Evolutionary conservation across 1,284 basidiomycete genomes (phyloP).

Genomic region (Pseudozyma thailandica): DNA sequence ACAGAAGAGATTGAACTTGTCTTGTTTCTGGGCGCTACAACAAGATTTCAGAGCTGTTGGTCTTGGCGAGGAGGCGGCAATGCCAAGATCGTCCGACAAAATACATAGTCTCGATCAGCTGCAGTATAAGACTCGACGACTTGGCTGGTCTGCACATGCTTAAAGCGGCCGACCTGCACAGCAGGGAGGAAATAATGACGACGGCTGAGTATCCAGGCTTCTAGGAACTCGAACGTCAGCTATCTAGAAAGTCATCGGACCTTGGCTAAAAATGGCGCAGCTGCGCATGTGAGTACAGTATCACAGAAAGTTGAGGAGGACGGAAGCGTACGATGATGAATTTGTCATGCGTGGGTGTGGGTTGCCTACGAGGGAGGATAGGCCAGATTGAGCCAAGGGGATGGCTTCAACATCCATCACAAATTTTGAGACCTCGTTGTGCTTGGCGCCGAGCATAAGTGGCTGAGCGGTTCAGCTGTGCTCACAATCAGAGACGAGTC

Average conservation of each 20-base stretch:
- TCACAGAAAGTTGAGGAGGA: no score
- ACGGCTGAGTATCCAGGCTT: not conserved
- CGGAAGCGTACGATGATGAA: not conserved
- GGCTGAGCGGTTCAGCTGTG: not conserved
- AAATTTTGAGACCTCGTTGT: not conserved
- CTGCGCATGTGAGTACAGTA: not conserved
- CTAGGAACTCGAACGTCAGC: not conserved
- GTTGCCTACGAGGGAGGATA: not conserved
- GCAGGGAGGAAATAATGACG: no score
- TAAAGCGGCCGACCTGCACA: no score
- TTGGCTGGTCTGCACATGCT: not conserved
- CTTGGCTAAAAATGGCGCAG: not conserved
- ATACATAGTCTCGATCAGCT: not conserved
- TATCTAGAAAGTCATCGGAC: conserved; percentile 7
- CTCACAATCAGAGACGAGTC: not conserved
- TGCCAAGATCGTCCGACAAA: not conserved
- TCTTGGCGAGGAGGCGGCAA: not conserved
- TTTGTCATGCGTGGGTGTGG: not conserved
- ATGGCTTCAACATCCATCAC: conserved; percentile 22
- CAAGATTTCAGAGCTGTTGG: not conserved
- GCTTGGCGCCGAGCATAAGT: conserved; percentile 3
- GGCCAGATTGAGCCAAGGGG: not conserved
- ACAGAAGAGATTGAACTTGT: not conserved
- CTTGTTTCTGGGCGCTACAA: not conserved
- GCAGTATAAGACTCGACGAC: not conserved